These are phyloP conservation scores for Mycena sanguinolenta DNA, from an alignment of 768 basidiomycete species.

Conservation along the genomic window DNA sequence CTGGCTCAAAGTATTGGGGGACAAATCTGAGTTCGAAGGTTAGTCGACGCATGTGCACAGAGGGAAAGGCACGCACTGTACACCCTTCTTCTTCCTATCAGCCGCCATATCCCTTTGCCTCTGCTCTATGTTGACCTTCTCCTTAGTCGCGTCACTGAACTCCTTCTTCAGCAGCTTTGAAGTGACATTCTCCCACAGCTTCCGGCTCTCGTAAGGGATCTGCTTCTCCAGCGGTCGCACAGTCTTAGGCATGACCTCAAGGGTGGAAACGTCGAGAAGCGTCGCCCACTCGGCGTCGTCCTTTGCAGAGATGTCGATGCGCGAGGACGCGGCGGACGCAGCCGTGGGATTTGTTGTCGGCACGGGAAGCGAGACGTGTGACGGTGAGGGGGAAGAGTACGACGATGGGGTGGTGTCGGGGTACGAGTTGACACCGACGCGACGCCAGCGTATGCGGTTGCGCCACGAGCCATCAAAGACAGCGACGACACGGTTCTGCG, in stretches of 20 bases:
- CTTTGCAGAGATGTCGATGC: conserved; percentile 55
- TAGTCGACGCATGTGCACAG: neutral
- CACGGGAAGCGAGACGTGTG: conserved; percentile 56
- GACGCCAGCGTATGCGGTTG: conserved; percentile 84
- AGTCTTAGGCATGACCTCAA: conserved; percentile 83
- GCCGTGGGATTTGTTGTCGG: conserved; percentile 40
- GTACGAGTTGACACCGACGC: conserved; percentile 62
- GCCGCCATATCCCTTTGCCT: conserved; percentile 90
- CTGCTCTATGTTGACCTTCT: conserved; percentile 95
- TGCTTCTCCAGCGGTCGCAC: conserved; percentile 89
- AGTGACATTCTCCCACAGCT: conserved; percentile 91
- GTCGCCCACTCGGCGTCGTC: conserved; percentile 68
- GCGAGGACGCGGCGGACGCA: conserved; percentile 58
- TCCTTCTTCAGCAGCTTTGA: conserved; percentile 82
- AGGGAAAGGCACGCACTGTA: conserved; percentile 68
- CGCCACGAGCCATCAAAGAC: conserved; percentile 92
- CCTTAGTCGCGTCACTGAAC: conserved; percentile 90
- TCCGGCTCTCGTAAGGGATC: conserved; percentile 83
- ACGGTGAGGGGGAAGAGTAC: conserved; percentile 63
- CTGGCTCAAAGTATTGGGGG: conserved; percentile 79
- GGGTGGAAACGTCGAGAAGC: conserved; percentile 81
- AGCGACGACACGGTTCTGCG: conserved; percentile 80
- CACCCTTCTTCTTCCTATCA: conserved; percentile 85
- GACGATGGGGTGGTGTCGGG: conserved; percentile 55
- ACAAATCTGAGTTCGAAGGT: conserved; percentile 29